Percentiles rank a stretch among this genome's conserved stretches.
phyloP scores from a whole-genome alignment of 1,139 yeast species.

The Kurtzmaniella quercitrusa region DNA sequence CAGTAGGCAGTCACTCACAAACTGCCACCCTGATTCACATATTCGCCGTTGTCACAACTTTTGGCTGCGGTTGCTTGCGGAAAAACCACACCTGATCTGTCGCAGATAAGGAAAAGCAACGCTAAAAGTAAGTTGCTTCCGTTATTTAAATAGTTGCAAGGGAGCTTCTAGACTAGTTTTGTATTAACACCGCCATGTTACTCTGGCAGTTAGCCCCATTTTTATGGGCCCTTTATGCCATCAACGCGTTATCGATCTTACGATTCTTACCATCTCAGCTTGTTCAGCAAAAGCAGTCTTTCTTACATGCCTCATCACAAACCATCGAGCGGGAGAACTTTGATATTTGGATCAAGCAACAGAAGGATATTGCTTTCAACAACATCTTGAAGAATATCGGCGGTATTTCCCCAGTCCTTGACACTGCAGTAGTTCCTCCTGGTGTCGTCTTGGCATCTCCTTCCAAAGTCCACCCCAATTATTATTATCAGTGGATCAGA shows the following conservation, averaged over 20 bases:
- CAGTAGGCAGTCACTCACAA: too few relatives aligned
- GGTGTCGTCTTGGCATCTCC: conserved; percentile 90
- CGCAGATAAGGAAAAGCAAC: neutral
- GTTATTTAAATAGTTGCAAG: neutral
- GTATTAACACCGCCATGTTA: neutral
- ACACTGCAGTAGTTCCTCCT: conserved; percentile 37
- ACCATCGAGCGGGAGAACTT: conserved; percentile 27
- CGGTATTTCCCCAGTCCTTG: conserved; percentile 30
- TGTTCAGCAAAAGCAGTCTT: neutral
- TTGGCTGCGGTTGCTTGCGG: neutral
- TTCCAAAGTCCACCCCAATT: conserved; percentile 63
- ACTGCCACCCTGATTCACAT: too few relatives aligned
- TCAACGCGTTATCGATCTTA: conserved; percentile 2
- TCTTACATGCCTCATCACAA: neutral
- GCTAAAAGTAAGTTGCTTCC: neutral
- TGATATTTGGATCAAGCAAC: conserved; percentile 53
- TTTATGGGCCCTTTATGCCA: neutral
- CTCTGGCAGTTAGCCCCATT: neutral
- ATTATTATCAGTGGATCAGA: conserved; percentile 86
- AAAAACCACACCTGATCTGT: neutral
- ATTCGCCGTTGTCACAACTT: neutral
- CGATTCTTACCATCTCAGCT: neutral
- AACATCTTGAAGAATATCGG: conserved; percentile 64
- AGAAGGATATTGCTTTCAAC: conserved; percentile 46
- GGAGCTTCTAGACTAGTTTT: neutral